A percentile compares a stretch with the other conserved stretches of the same genome.
These are phyloP conservation scores for Porphyrellus cyaneotinctus DNA, from an alignment of 768 basidiomycete genomes.

Conservation along the genomic window DNA sequence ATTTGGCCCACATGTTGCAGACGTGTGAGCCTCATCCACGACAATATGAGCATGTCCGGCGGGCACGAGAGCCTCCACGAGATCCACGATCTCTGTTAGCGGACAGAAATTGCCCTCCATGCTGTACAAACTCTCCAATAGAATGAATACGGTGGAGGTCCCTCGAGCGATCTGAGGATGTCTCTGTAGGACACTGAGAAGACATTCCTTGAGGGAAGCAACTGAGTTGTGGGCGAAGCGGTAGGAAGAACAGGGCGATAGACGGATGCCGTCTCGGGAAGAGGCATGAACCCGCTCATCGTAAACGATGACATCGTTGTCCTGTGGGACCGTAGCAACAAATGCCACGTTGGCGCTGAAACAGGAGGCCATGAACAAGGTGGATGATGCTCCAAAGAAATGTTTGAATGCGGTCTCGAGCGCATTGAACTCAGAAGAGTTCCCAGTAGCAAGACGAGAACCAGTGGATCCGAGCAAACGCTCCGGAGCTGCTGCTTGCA, in stretches of 20 bases:
- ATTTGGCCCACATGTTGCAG: slow-evolving; percentile 45
- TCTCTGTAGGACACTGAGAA: slow-evolving; percentile 26
- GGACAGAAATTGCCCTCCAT: slow-evolving; percentile 60
- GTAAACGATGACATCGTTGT: slow-evolving; percentile 45
- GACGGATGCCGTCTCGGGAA: slow-evolving; percentile 48
- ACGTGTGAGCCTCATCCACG: slow-evolving; percentile 58
- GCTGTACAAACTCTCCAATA: slow-evolving; percentile 53
- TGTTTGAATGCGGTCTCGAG: slow-evolving; percentile 11
- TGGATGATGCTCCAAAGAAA: slow-evolving; percentile 32
- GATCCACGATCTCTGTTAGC: slow-evolving; percentile 38
- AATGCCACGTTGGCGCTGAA: slow-evolving; percentile 52
- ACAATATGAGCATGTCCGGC: slow-evolving; percentile 40
- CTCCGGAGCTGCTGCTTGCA: slow-evolving; percentile 16
- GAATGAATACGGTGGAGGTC: slow-evolving; percentile 40
- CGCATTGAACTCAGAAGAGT: slow-evolving; percentile 19
- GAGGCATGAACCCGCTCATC: slow-evolving; percentile 54
- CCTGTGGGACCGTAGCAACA: slow-evolving; percentile 42
- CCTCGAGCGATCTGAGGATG: slow-evolving; percentile 23
- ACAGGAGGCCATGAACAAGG: slow-evolving; percentile 52
- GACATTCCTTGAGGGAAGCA: slow-evolving; percentile 25
- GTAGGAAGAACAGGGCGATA: slow-evolving; percentile 29
- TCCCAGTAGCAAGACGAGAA: slow-evolving; percentile 44
- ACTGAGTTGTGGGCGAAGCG: slow-evolving; percentile 48
- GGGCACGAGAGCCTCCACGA: slow-evolving; percentile 37
- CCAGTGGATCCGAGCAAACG: slow-evolving; percentile 46